These are phyloP conservation scores for Penicillium nordicum DNA, from an alignment of 2,329 filamentous ascomycete genomes.

Conservation along the genomic window DNA sequence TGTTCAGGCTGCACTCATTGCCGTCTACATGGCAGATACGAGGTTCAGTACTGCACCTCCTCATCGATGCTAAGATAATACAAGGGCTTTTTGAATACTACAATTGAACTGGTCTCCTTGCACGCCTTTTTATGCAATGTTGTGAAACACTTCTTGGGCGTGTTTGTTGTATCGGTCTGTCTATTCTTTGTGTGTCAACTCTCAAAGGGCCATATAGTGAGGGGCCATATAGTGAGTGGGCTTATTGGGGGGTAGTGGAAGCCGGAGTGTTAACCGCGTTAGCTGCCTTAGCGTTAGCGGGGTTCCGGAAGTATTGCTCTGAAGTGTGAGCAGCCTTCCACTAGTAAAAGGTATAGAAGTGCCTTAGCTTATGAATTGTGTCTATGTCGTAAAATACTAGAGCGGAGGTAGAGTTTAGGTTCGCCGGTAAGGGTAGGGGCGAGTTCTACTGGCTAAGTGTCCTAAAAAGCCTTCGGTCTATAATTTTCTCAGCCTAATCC, in stretches of 20 bases:
- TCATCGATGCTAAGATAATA: not conserved
- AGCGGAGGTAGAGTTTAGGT: too few relatives aligned
- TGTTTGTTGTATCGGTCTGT: not conserved
- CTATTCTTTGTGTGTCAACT: not conserved
- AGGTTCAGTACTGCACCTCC: constrained; percentile 2
- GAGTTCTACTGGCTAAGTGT: too few relatives aligned
- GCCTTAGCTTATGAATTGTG: too few relatives aligned
- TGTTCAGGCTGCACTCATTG: constrained; percentile 1
- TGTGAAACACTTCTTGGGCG: not conserved
- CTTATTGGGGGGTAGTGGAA: too few relatives aligned
- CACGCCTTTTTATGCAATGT: not conserved
- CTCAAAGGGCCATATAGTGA: not conserved
- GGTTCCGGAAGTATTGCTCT: too few relatives aligned
- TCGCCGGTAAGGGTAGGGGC: too few relatives aligned
- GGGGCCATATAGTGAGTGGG: not conserved
- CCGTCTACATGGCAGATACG: constrained; percentile 3
- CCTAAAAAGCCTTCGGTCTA: not conserved
- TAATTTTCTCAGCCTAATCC: not conserved
- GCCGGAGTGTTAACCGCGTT: too few relatives aligned
- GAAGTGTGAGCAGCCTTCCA: too few relatives aligned
- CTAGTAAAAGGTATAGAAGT: too few relatives aligned
- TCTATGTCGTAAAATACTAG: too few relatives aligned
- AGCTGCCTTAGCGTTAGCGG: too few relatives aligned
- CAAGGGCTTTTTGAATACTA: not conserved
- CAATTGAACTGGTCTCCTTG: not conserved